Conservation (phyloP, 768 basidiomycete genomes). For the Kwoniella heveanensis region DNA sequence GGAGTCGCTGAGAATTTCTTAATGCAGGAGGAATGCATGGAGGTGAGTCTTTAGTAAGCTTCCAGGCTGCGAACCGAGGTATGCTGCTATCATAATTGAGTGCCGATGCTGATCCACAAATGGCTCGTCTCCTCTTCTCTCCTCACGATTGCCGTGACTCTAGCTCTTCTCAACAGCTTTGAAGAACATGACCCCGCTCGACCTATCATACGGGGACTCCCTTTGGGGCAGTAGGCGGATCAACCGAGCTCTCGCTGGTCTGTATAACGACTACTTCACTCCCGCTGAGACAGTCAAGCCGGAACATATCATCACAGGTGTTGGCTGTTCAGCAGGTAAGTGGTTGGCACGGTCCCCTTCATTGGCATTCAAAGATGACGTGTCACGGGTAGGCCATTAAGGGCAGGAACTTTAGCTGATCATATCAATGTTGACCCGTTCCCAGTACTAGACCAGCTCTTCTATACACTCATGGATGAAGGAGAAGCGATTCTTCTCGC, state of each 20-base stretch:
- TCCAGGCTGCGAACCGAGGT: too few species aligned
- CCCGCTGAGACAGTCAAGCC: conserved; percentile 34
- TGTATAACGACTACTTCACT: conserved; percentile 45
- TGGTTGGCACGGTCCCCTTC: neutral
- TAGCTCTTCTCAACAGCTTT: conserved; percentile 44
- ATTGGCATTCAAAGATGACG: neutral
- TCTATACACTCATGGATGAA: conserved; percentile 50
- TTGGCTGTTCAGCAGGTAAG: conserved; percentile 46
- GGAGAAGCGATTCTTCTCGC: conserved; percentile 51
- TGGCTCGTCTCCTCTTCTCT: too few species aligned
- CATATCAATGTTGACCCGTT: too few species aligned
- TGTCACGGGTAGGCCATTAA: too few species aligned
- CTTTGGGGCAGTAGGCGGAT: conserved; percentile 52
- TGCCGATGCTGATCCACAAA: too few species aligned
- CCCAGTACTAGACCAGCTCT: conserved; percentile 50
- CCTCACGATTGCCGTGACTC: too few species aligned
- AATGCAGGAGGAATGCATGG: conserved; percentile 46
- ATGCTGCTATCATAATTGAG: too few species aligned
- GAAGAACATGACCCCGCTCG: conserved; percentile 35
- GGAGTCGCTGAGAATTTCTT: conserved; percentile 53
- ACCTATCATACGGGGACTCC: conserved; percentile 51
- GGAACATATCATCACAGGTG: conserved; percentile 46
- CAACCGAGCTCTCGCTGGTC: conserved; percentile 39
- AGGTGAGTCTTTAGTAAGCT: too few species aligned
- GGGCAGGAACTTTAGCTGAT: too few species aligned